Percentiles rank a stretch among this genome's conserved stretches.
Conservation (phyloP, 495 filamentous ascomycete species). For the Tuber magnatum region DNA sequence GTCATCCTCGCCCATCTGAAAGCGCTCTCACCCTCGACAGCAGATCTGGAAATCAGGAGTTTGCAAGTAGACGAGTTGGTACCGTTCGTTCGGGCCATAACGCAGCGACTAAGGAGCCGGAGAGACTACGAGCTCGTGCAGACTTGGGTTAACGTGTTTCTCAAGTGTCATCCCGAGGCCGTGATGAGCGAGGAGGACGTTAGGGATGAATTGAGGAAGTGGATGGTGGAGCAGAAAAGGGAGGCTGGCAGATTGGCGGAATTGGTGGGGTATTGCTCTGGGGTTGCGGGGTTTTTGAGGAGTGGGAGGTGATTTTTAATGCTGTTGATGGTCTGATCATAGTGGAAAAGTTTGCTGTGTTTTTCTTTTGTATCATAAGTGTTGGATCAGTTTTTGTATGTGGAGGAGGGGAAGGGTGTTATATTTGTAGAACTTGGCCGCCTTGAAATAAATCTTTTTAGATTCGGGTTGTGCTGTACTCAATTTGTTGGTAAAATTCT, state of each 20-base stretch:
- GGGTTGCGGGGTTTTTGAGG: conserved; percentile 81
- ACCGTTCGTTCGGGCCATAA: conserved; percentile 69
- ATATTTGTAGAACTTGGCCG: background rate
- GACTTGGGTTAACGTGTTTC: conserved; percentile 91
- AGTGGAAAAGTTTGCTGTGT: background rate
- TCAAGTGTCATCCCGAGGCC: conserved; percentile 64
- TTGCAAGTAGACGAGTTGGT: conserved; percentile 49
- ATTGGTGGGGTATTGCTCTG: conserved; percentile 76
- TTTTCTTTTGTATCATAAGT: background rate
- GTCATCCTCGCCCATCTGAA: conserved; percentile 68
- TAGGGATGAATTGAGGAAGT: conserved; percentile 43
- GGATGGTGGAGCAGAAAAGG: conserved; percentile 59
- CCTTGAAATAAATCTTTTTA: background rate
- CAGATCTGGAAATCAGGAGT: conserved; percentile 78
- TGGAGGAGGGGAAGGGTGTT: background rate
- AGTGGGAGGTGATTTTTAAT: conserved; percentile 44
- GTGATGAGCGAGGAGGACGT: conserved; percentile 44
- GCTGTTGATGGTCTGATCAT: background rate
- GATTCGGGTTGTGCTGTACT: background rate
- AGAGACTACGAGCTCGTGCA: conserved; percentile 88
- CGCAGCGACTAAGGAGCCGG: conserved; percentile 55
- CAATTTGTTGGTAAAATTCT: background rate
- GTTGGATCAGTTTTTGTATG: background rate
- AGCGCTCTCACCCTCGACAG: conserved; percentile 66
- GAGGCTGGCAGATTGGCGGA: conserved; percentile 65